Percentiles rank a stretch among this genome's conserved stretches.
Conservation (phyloP, 2,329 filamentous ascomycete genomes). For the Phialophora verrucosa region DNA sequence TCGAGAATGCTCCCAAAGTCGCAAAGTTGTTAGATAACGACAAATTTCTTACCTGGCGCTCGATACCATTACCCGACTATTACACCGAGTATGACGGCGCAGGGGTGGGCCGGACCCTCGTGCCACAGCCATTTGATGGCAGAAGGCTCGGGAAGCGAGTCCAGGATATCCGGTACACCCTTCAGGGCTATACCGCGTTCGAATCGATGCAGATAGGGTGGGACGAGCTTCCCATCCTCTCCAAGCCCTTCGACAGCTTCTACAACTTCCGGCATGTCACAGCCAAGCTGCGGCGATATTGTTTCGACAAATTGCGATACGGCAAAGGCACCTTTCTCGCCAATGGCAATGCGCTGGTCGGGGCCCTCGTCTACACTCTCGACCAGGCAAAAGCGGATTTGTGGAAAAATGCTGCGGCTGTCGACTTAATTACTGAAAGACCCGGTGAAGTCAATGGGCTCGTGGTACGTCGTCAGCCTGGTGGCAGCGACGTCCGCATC, state of each 20-base stretch:
- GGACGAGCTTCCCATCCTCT: constrained; percentile 9
- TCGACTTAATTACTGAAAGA: neutral
- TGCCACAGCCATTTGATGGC: constrained; percentile 20
- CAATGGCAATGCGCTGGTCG: constrained; percentile 26
- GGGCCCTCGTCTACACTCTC: constrained; percentile 18
- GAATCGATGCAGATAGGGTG: constrained; percentile 19
- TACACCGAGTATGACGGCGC: constrained; percentile 25
- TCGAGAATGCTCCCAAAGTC: constrained; percentile 44
- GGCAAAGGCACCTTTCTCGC: constrained; percentile 22
- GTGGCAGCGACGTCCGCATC: constrained; percentile 38
- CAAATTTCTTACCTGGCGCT: constrained; percentile 12
- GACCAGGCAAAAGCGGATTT: constrained; percentile 13
- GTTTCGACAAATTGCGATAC: constrained; percentile 10
- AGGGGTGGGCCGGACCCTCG: constrained; percentile 19
- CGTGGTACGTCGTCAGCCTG: neutral
- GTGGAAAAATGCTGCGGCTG: constrained; percentile 23
- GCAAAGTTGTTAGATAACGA: constrained; percentile 41
- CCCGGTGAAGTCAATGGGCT: too few relatives aligned
- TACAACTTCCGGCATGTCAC: constrained; percentile 19
- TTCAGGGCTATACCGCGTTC: constrained; percentile 25
- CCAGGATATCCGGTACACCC: constrained; percentile 20
- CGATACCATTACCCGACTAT: constrained; percentile 24
- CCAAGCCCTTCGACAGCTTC: constrained; percentile 14
- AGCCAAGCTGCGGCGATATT: constrained; percentile 12
- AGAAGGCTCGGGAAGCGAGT: constrained; percentile 14